These are phyloP conservation scores for Immersiella caudata DNA, from an alignment of 495 filamentous ascomycete species.

Conservation along the genomic window DNA sequence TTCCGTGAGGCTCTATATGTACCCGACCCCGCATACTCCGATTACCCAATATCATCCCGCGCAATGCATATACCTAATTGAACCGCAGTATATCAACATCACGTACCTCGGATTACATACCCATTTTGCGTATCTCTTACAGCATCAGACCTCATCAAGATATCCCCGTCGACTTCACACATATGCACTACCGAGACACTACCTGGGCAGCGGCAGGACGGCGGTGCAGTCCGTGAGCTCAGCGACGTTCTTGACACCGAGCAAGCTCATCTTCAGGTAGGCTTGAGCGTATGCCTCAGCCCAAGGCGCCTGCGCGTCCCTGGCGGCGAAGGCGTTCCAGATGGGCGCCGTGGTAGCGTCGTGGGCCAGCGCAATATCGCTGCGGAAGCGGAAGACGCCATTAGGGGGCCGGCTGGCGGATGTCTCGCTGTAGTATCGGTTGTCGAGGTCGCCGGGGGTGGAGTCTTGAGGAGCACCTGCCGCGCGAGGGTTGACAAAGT, in stretches of 20 bases:
- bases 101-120: not conserved
- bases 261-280: slow-evolving; percentile 12
- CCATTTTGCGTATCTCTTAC: not conserved
- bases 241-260: slow-evolving; percentile 13
- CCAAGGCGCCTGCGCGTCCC: slow-evolving; percentile 2
- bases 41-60: not conserved
- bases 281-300: not conserved
- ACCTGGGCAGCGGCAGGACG: slow-evolving; percentile 5
- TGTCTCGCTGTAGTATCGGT: slow-evolving; percentile 7
- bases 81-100: not conserved
- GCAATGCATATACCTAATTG: not conserved
- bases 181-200: not conserved
- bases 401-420: not conserved
- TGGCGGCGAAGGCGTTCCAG: slow-evolving; percentile 5
- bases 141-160: not conserved
- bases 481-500: not conserved
- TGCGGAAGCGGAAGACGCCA: slow-evolving; percentile 5
- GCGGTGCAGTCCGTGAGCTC: slow-evolving; percentile 8
- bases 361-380: slow-evolving; percentile 3
- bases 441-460: slow-evolving; percentile 5
- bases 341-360: not conserved
- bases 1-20: not conserved
- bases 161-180: not conserved
- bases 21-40: not conserved
- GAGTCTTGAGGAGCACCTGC: slow-evolving; percentile 10